Conservation (phyloP, 805 yeast genomes). For the Saccharomyces eubayanus region DNA sequence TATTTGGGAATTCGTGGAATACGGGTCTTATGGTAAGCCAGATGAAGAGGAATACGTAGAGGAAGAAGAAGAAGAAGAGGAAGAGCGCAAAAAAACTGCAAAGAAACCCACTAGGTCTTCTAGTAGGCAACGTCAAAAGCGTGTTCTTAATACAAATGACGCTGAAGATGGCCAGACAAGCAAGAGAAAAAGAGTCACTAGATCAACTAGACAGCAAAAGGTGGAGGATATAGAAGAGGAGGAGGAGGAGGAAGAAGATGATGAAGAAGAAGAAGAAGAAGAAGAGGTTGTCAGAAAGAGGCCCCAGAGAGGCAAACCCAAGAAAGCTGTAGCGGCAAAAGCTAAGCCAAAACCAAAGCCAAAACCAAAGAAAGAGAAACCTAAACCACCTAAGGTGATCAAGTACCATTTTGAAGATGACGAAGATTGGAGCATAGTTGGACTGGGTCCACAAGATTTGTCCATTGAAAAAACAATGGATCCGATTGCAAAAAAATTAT, state of each 20-base stretch:
- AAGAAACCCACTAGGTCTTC: constrained; percentile 10
- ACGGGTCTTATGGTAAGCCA: constrained; percentile 27
- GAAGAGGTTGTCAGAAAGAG: constrained; percentile 18
- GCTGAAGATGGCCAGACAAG: constrained; percentile 18
- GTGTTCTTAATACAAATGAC: constrained; percentile 10
- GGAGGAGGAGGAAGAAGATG: constrained; percentile 3
- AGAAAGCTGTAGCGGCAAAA: constrained; percentile 8
- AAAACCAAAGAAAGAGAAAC: constrained; percentile 4
- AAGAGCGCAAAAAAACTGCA: constrained; percentile 13
- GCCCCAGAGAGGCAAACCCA: constrained; percentile 4
- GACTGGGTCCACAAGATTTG: constrained; percentile 29
- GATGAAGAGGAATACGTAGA: constrained; percentile 28
- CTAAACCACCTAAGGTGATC: constrained; percentile 4
- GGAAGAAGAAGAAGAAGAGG: constrained; percentile 27
- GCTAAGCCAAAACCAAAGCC: constrained; percentile 7
- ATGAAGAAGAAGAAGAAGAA: constrained; percentile 7
- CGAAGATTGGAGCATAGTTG: constrained; percentile 28
- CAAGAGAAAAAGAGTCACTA: constrained; percentile 11
- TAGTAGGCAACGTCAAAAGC: constrained; percentile 23
- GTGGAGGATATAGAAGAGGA: constrained; percentile 22
- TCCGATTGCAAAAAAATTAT: constrained; percentile 20
- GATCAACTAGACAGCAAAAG: constrained; percentile 3
- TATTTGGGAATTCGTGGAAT: constrained; percentile 31
- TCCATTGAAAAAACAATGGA: constrained; percentile 12
- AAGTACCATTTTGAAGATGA: constrained; percentile 27